Percentiles rank a stretch among this genome's conserved stretches.
Conservation (phyloP, 345 rosid genomes). For the Aurinia saxatilis region DNA sequence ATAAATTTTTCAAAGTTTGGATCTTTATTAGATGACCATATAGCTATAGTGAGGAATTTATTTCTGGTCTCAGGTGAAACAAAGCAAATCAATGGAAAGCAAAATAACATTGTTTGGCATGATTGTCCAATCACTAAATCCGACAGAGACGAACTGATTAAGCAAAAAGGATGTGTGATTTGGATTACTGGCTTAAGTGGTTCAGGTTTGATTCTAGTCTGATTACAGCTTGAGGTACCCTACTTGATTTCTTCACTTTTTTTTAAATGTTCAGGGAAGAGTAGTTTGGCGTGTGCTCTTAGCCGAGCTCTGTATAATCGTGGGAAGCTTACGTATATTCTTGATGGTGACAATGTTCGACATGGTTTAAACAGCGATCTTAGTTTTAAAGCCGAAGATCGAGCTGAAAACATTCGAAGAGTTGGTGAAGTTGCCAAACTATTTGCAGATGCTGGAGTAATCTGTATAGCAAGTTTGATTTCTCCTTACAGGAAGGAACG, state of each 20-base stretch:
- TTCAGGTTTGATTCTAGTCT: conserved; percentile 45
- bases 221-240: neutral
- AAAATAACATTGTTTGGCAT: conserved; percentile 70
- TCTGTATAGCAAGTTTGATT: conserved; percentile 69
- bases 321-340: conserved; percentile 59
- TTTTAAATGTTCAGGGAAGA: conserved; percentile 38
- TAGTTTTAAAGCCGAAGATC: conserved; percentile 56
- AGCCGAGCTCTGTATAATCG: conserved; percentile 40
- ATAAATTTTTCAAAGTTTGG: neutral
- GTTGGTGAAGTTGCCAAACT: conserved; percentile 71
- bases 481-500: conserved; percentile 72
- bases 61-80: conserved; percentile 41
- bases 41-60: neutral
- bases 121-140: conserved; percentile 44
- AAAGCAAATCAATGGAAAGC: conserved; percentile 33
- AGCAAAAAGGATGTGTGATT: conserved; percentile 71
- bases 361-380: conserved; percentile 68
- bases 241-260: neutral
- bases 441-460: conserved; percentile 71
- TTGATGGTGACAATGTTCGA: conserved; percentile 75
- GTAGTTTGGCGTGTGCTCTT: conserved; percentile 66
- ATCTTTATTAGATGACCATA: neutral
- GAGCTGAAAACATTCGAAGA: conserved; percentile 59
- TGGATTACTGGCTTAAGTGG: conserved; percentile 88
- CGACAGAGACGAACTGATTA: conserved; percentile 51